phyloP scores from a whole-genome alignment of 768 basidiomycete species.

The Auriscalpium vulgare region DNA sequence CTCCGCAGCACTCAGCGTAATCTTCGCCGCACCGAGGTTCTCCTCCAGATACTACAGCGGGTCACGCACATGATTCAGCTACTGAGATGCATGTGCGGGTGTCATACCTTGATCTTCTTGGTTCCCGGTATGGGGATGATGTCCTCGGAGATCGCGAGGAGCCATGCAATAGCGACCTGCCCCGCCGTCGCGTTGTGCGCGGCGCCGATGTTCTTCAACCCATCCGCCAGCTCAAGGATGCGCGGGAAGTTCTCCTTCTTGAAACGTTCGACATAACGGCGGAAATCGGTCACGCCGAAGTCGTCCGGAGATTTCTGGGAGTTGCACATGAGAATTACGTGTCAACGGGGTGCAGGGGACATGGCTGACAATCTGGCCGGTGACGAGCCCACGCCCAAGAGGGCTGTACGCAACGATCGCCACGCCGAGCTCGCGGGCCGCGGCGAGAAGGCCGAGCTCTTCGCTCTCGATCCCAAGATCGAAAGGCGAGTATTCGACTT shows the following conservation, averaged over 20 bases:
- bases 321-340: constrained; percentile 5
- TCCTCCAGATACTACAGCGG: constrained; percentile 21
- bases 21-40: constrained; percentile 29
- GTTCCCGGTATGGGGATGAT: constrained; percentile 43
- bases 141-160: constrained; percentile 36
- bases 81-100: not conserved
- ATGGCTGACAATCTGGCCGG: constrained; percentile 20
- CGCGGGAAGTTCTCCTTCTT: constrained; percentile 39
- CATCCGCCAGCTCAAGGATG: constrained; percentile 30
- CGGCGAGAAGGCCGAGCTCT: constrained; percentile 17
- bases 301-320: constrained; percentile 20
- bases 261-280: constrained; percentile 27
- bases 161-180: constrained; percentile 43
- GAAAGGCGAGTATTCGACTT: constrained; percentile 27
- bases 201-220: constrained; percentile 26
- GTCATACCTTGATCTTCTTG: constrained; percentile 26
- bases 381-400: constrained; percentile 25
- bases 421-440: constrained; percentile 26
- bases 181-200: constrained; percentile 35
- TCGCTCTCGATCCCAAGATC: constrained; percentile 22
- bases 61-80: not conserved
- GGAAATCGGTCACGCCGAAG: constrained; percentile 21
- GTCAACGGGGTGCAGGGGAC: not conserved
- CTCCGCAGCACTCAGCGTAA: not conserved
- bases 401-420: constrained; percentile 29